Conservation (phyloP, 805 yeast species). For the Metschnikowia kofuensis region DNA sequence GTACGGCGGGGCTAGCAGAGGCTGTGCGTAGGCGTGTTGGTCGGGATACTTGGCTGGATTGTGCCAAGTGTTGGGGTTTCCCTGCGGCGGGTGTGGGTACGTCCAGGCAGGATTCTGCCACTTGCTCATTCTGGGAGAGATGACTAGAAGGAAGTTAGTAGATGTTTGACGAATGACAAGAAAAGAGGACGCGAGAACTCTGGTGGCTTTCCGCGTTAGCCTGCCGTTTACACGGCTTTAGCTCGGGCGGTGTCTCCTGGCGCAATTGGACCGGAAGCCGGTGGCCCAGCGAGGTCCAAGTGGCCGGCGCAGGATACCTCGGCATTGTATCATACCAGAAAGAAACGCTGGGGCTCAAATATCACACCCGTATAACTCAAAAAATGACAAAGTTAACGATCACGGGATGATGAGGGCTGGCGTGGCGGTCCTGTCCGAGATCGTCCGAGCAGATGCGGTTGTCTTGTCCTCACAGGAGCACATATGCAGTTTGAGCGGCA, state of each 20-base stretch:
- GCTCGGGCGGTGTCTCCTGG: too few species aligned
- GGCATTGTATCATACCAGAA: too few species aligned
- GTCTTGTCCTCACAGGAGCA: background rate
- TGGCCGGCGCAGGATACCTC: too few species aligned
- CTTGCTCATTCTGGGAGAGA: slow-evolving; percentile 15
- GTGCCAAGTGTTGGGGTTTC: slow-evolving; percentile 2
- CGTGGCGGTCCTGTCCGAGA: background rate
- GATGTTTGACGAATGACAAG: background rate
- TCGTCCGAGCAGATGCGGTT: background rate
- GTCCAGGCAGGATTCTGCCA: slow-evolving; percentile 17
- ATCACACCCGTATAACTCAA: too few species aligned
- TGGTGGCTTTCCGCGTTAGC: too few species aligned
- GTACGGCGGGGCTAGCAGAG: slow-evolving; percentile 6
- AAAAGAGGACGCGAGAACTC: too few species aligned
- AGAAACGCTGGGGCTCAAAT: too few species aligned
- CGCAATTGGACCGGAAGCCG: too few species aligned
- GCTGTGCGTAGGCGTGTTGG: slow-evolving; percentile 5
- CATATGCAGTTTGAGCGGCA: background rate
- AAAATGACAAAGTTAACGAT: too few species aligned
- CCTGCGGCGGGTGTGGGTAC: slow-evolving; percentile 3
- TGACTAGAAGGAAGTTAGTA: slow-evolving; percentile 1
- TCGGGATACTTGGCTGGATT: slow-evolving; percentile 1
- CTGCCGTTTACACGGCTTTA: too few species aligned
- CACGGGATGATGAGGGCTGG: too few species aligned
- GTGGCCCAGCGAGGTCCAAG: too few species aligned